Evolutionary conservation across 2,329 filamentous ascomycete genomes (phyloP), one percentile per base, ranked within the genome.

Genomic region (Calonectria pteridis): DNA sequence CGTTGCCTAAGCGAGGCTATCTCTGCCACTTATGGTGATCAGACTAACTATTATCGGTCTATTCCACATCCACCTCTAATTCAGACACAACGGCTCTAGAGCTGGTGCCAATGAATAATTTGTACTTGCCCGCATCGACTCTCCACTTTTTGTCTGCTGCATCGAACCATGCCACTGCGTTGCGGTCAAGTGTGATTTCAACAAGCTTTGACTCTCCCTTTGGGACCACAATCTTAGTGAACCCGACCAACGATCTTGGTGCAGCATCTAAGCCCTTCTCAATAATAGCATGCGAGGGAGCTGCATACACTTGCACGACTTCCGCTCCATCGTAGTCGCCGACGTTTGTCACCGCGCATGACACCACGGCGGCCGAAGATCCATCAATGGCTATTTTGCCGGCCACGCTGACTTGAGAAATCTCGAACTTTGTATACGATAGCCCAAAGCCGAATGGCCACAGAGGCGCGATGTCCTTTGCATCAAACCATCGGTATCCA

Each of bases 401-500:
- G 11, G 20, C 28, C 16, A 29, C 28, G 2, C 9, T 29, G 6
- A 67, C 33, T 10, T 55, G 18, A 3, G 49, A 29, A 6, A 55
- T 31, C 13, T 55, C 1, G 23, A 67, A 67, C 6, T 23, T 29
- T 18, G 64, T 67, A 33, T 67, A 67, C 9, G 64, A 67, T n/a
- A 67, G 31, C 3, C 64, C 64, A 43, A 37, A 67, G 3, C 64
- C 64, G 43, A 67, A 55, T 6, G 64, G 49, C 64, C 64, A 67
- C 7, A 67, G 33, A 0, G 64, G 64, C 29, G 26, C 16, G 9
- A 67, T 51, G 16, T 23, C 18, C 31, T 53, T 35, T 13, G 28
- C 49, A 55, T 67, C 64, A 55, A 67, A 53, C 64, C 64, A 67
- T 3, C 64, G 46, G 23, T 67, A 67, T 7, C 64, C 64, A n/a